Evolutionary conservation across 129 eudicot species (phyloP), one percentile per base, ranked within the genome.

Genomic region (Smallanthus sonchifolius): DNA sequence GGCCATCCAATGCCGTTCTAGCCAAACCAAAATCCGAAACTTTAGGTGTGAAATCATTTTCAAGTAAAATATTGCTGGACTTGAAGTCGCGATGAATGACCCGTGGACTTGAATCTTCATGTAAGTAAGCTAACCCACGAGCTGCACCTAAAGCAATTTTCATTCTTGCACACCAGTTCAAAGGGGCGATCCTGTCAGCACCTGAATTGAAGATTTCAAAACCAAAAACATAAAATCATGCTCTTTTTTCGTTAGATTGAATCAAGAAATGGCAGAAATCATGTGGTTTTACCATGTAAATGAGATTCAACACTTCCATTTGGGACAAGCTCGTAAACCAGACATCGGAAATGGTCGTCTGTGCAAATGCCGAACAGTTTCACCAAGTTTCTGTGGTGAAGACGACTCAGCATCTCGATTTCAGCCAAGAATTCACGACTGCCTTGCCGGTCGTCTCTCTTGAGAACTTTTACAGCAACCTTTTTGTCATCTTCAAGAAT

Each of bases 91-190:
- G 84, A 80, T 95, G 99, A 51, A 95, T 95, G 75, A 95, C 99
- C n/a, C 97, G 92, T 38, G 99, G 99, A 59, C 92, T 95, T 3
- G 99, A 95, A 86, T 95, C 99, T 84, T 95, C 99, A 24, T 95
- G 97, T 69, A 95, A 82, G 66, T 95, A 95, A 17, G 99, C 99
- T 81, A 95, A 85, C 19, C 99, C 99, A 73, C 94, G 88, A 60
- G 99, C 99, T 6, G 97, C 86, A 44, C 97, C 99, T 63, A 91
- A 59, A 47, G 99, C 97, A 11, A 95, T 95, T 77, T 87, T 95
- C 96, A 95, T 82, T 67, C 97, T 80, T 15, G 96, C 83, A 66
- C 75, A 73, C 99, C 99, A 95, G 76, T 87, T 86, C 72, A 95
- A 88, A 39, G 95, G 97, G 16, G 70, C 70, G 51, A 44, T 88